A percentile compares a stretch with the other conserved stretches of the same genome.
phyloP scores from a whole-genome alignment of 441 rosid species.

The Pelargonium australe region DNA sequence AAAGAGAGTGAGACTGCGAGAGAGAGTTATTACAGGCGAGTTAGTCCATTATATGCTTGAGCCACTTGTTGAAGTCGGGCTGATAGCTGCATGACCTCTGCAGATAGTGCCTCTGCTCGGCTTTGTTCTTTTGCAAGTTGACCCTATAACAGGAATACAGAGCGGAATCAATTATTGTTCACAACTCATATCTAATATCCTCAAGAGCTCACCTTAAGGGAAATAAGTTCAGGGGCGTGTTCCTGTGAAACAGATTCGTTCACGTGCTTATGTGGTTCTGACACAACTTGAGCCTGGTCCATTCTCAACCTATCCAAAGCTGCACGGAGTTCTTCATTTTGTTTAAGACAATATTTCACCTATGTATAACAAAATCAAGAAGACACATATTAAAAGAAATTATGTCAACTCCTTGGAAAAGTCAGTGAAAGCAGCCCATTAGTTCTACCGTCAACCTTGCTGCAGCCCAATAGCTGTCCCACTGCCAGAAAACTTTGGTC shows the following conservation, averaged over 20 bases:
- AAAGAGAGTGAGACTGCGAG: background rate
- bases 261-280: constrained; percentile 12
- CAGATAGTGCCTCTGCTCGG: constrained; percentile 74
- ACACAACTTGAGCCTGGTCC: constrained; percentile 40
- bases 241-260: constrained; percentile 33
- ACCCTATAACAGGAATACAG: constrained; percentile 32
- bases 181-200: background rate
- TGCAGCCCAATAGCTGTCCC: too few species aligned
- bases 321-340: constrained; percentile 81
- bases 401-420: background rate
- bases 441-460: too few species aligned
- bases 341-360: constrained; percentile 83
- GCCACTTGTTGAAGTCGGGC: constrained; percentile 72
- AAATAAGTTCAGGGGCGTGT: constrained; percentile 41
- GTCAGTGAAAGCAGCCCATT: background rate
- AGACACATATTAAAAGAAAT: background rate
- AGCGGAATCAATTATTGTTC: too few species aligned
- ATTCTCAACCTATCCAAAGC: constrained; percentile 57
- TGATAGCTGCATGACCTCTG: constrained; percentile 78
- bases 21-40: constrained; percentile 53
- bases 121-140: constrained; percentile 78
- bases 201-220: constrained; percentile 60
- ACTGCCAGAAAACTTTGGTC: too few species aligned
- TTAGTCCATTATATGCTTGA: constrained; percentile 70
- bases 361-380: constrained; percentile 18